Evolutionary conservation across 148 eudicot genomes (phyloP).

Genomic region (Amaranthus palmeri): DNA sequence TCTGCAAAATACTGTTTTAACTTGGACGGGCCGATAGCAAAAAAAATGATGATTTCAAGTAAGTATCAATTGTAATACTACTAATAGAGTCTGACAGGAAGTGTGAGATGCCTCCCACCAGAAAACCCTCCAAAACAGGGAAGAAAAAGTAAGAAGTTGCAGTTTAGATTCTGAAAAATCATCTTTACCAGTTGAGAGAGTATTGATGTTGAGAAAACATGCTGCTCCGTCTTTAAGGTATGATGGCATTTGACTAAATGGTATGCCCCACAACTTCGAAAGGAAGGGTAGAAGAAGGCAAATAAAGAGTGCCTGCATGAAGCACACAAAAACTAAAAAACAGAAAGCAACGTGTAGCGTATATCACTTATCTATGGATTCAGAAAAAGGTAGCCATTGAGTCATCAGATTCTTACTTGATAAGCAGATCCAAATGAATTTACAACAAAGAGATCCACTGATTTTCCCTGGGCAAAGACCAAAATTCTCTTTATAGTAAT

Average conservation of each 20-base stretch:
- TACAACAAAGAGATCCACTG: slow-evolving; percentile 92
- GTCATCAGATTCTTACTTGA: slow-evolving; percentile 52
- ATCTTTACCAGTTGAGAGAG: slow-evolving; percentile 52
- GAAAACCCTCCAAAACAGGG: not conserved
- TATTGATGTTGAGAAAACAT: slow-evolving; percentile 75
- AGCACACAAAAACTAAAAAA: not conserved
- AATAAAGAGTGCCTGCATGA: slow-evolving; percentile 78
- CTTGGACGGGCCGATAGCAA: not conserved
- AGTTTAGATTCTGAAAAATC: not conserved
- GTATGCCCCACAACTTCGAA: slow-evolving; percentile 95
- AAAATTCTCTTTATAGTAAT: slow-evolving; percentile 10
- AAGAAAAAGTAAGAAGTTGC: not conserved
- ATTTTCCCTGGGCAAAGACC: slow-evolving; percentile 52
- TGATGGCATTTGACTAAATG: slow-evolving; percentile 74
- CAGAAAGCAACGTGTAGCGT: not conserved
- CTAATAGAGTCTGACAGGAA: not conserved
- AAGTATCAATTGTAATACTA: not conserved
- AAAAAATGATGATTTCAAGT: not conserved
- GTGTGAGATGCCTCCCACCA: not conserved
- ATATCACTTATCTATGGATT: not conserved
- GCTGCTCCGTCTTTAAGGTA: slow-evolving; percentile 96
- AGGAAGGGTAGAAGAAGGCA: slow-evolving; percentile 89
- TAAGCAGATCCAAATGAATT: slow-evolving; percentile 97
- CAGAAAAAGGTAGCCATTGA: not conserved
- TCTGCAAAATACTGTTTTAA: not conserved